Evolutionary conservation across 164 flowering plant species (phyloP).

Genomic region (Chloranthus sessilifolius): DNA sequence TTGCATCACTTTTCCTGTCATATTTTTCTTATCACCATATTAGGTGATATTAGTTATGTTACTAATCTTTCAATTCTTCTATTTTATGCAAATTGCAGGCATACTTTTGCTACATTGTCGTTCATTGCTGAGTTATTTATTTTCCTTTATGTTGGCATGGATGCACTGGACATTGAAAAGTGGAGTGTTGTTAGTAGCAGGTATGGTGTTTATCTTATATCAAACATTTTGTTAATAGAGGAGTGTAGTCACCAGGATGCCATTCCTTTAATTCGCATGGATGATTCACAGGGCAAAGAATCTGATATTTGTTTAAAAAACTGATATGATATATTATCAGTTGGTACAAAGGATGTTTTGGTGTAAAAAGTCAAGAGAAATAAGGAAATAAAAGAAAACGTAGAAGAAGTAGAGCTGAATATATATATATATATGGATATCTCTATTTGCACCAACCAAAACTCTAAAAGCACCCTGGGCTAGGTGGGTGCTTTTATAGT

Average conservation of each 20-base stretch:
- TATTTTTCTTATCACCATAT: conserved; percentile 28
- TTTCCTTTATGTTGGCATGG: conserved; percentile 96
- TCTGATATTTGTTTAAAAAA: too few relatives aligned
- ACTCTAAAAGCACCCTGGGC: too few relatives aligned
- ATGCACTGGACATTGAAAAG: conserved; percentile 84
- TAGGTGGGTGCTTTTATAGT: too few relatives aligned
- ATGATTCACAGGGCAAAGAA: too few relatives aligned
- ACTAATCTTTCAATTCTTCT: neutral
- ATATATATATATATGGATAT: too few relatives aligned
- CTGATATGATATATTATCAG: too few relatives aligned
- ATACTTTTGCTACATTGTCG: conserved; percentile 84
- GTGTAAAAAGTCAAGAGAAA: too few relatives aligned
- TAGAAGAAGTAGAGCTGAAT: too few relatives aligned
- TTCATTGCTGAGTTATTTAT: conserved; percentile 82
- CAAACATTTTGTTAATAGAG: conserved; percentile 1
- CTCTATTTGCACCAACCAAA: too few relatives aligned
- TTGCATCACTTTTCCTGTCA: conserved; percentile 32
- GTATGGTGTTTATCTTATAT: conserved; percentile 14
- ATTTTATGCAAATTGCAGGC: conserved; percentile 39
- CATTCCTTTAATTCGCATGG: neutral
- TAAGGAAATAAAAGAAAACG: too few relatives aligned
- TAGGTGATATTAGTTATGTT: neutral
- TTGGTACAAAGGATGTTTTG: too few relatives aligned
- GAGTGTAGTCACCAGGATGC: neutral
- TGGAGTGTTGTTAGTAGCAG: conserved; percentile 40